These are phyloP conservation scores for Metschnikowia lachancei DNA, from an alignment of 805 yeast genomes.

Conservation along the genomic window DNA sequence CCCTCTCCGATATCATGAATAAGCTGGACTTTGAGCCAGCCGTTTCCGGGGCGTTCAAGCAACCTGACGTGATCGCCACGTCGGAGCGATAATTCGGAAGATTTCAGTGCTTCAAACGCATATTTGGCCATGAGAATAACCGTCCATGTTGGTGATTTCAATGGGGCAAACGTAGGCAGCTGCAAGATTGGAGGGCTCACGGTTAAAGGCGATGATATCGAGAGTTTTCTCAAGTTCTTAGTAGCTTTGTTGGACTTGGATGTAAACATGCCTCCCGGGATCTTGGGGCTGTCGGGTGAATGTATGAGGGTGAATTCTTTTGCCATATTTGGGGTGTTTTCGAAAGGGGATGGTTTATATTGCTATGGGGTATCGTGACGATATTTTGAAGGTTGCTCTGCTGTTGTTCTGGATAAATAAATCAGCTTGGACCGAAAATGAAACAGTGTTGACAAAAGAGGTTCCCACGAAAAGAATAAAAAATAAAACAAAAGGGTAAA, in stretches of 20 bases:
- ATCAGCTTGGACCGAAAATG: no score
- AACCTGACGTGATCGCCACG: constrained; percentile 32
- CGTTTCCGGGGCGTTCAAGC: constrained; percentile 37
- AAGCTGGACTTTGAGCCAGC: constrained; percentile 37
- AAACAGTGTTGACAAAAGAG: no score
- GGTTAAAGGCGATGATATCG: constrained; percentile 4
- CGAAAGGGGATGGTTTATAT: no score
- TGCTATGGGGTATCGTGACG: no score
- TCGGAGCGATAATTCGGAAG: constrained; percentile 28
- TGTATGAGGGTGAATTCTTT: no score
- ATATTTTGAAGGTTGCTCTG: no score
- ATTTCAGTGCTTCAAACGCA: constrained; percentile 28
- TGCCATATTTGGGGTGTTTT: no score
- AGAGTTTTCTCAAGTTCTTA: constrained; percentile 4
- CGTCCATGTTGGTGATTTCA: constrained; percentile 7
- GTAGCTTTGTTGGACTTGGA: constrained; percentile 1
- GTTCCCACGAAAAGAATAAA: no score
- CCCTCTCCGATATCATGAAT: constrained; percentile 29
- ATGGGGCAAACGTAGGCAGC: constrained; percentile 3
- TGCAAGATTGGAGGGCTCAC: constrained; percentile 6
- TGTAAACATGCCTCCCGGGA: constrained; percentile 7
- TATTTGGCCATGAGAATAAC: constrained; percentile 33
- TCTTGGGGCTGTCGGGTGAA: no score
- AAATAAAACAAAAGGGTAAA: no score
- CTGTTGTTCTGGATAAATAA: no score